Conservation (phyloP, 768 basidiomycete species). For the Strobilomyces confusus region DNA sequence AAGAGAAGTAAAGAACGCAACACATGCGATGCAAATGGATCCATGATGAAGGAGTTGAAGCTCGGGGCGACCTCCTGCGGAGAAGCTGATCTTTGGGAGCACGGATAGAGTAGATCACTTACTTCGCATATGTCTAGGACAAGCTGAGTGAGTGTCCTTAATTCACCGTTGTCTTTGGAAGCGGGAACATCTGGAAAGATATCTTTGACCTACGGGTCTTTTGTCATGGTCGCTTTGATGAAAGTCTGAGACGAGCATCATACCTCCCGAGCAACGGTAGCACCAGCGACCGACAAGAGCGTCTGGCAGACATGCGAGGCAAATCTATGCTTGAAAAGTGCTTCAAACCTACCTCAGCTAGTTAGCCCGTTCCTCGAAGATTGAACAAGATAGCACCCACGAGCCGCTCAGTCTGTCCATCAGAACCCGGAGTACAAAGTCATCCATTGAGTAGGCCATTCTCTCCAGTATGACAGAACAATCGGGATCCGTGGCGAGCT, state of each 20-base stretch:
- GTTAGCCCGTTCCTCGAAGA: slow-evolving; percentile 6
- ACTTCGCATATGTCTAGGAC: slow-evolving; percentile 65
- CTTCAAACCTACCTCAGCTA: slow-evolving; percentile 47
- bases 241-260: slow-evolving; percentile 1
- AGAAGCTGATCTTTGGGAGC: slow-evolving; percentile 14
- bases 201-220: slow-evolving; percentile 43
- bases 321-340: slow-evolving; percentile 75
- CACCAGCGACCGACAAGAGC: slow-evolving; percentile 60
- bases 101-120: slow-evolving; percentile 13
- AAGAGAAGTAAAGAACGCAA: slow-evolving; percentile 75
- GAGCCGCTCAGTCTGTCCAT: slow-evolving; percentile 83
- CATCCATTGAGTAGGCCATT: slow-evolving; percentile 91
- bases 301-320: slow-evolving; percentile 96
- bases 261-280: slow-evolving; percentile 71
- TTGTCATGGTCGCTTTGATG: not conserved
- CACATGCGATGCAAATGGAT: slow-evolving; percentile 91
- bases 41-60: slow-evolving; percentile 64
- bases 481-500: slow-evolving; percentile 90
- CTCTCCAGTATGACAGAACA: slow-evolving; percentile 89
- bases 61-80: slow-evolving; percentile 65
- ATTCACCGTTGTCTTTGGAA: slow-evolving; percentile 55
- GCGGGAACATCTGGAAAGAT: slow-evolving; percentile 48
- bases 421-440: slow-evolving; percentile 90
- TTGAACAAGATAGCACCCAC: slow-evolving; percentile 47
- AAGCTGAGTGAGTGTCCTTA: slow-evolving; percentile 61